Conservation (phyloP, 768 basidiomycete genomes). For the Tephrocybe sp. region DNA sequence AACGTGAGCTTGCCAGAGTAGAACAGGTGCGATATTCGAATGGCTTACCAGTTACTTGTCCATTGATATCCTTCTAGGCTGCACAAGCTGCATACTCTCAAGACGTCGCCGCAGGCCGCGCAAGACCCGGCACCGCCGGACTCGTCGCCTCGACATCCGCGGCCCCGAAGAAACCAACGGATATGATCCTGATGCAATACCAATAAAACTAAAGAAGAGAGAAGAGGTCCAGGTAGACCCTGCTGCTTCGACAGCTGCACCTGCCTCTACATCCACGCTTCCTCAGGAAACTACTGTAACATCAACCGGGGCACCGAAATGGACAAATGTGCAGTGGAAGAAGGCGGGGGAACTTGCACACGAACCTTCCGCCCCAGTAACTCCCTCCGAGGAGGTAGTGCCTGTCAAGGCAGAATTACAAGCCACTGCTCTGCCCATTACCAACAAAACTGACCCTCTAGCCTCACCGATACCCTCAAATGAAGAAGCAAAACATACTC, state of each 20-base stretch:
- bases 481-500: conserved; percentile 1
- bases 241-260: neutral
- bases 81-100: conserved; percentile 79
- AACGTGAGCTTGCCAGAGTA: conserved; percentile 81
- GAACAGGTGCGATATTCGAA: conserved; percentile 58
- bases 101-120: conserved; percentile 72
- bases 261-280: conserved; percentile 7
- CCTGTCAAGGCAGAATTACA: neutral
- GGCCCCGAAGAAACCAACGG: conserved; percentile 47
- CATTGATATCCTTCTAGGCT: conserved; percentile 43
- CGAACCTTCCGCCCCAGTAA: neutral
- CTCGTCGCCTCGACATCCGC: conserved; percentile 34
- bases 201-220: conserved; percentile 65
- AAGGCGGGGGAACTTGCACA: conserved; percentile 13
- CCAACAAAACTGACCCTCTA: neutral
- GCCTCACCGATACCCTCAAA: neutral
- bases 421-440: neutral
- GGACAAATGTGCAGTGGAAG: conserved; percentile 38
- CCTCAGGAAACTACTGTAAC: conserved; percentile 5
- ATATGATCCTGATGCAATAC: conserved; percentile 76
- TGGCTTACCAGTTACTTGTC: neutral
- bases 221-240: conserved; percentile 32
- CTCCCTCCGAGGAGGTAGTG: neutral
- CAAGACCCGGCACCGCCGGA: conserved; percentile 34
- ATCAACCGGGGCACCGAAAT: conserved; percentile 26